phyloP scores from a whole-genome alignment of 2,329 filamentous ascomycete species.

The Emergomyces pasteurianus region DNA sequence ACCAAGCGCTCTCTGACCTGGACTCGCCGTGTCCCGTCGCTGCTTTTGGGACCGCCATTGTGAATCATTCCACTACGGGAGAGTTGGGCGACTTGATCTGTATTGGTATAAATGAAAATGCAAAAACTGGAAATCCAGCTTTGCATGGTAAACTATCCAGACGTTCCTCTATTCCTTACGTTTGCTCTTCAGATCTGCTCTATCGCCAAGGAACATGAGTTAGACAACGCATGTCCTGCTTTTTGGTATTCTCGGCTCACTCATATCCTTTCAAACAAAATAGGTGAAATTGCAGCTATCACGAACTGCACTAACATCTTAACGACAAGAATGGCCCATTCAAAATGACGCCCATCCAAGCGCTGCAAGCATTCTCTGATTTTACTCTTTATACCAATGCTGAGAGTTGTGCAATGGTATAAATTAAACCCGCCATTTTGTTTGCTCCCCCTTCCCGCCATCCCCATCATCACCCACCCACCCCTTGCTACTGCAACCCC shows the following conservation, averaged over 20 bases:
- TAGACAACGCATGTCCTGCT: background rate
- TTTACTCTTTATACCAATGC: constrained; percentile 47
- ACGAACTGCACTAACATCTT: constrained; percentile 41
- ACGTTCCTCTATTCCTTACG: background rate
- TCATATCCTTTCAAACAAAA: background rate
- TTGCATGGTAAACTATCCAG: constrained; percentile 34
- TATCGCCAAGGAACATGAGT: background rate
- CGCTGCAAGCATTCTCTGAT: constrained; percentile 34
- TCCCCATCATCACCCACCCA: background rate
- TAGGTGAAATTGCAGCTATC: constrained; percentile 45
- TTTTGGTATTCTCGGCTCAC: background rate
- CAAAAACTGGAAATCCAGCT: constrained; percentile 38
- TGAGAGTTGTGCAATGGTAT: constrained; percentile 46
- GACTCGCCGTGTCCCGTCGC: constrained; percentile 40
- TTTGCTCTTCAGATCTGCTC: background rate
- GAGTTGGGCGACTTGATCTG: constrained; percentile 30
- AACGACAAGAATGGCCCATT: constrained; percentile 35
- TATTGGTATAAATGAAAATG: constrained; percentile 38
- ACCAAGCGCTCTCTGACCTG: constrained; percentile 32
- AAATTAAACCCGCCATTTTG: background rate
- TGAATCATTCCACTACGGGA: constrained; percentile 39
- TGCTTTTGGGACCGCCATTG: constrained; percentile 43
- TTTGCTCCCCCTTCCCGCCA: background rate
- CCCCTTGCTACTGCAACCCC: background rate
- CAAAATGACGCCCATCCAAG: constrained; percentile 29